phyloP scores from a whole-genome alignment of 2,329 filamentous ascomycete species.

The Chalaropsis ovoidea region DNA sequence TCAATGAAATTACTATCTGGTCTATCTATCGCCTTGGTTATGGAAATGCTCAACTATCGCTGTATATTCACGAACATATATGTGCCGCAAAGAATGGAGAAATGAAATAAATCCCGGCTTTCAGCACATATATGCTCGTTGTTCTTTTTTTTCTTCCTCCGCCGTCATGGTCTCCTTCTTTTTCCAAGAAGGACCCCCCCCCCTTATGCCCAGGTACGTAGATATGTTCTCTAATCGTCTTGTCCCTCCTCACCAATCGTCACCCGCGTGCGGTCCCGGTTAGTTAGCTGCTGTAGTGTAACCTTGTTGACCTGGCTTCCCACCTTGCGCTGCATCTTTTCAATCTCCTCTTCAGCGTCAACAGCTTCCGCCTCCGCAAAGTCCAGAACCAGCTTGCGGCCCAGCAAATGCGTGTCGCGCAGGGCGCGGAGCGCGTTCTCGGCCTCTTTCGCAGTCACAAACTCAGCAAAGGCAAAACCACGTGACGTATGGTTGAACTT shows the following conservation, averaged over 20 bases:
- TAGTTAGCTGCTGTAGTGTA: slow-evolving; percentile 77
- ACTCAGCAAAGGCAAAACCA: slow-evolving; percentile 95
- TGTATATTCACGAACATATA: neutral
- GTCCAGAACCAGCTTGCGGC: slow-evolving; percentile 78
- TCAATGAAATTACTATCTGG: neutral
- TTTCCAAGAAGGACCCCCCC: no score
- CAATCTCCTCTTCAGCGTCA: slow-evolving; percentile 91
- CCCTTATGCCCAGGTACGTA: neutral
- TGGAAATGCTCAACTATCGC: neutral
- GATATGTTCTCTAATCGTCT: slow-evolving; percentile 35
- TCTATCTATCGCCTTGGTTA: neutral
- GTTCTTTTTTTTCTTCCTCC: no score
- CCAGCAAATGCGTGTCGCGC: slow-evolving; percentile 84
- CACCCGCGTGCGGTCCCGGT: slow-evolving; percentile 76
- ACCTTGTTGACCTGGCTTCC: slow-evolving; percentile 84
- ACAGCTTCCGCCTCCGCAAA: slow-evolving; percentile 81
- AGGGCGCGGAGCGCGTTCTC: slow-evolving; percentile 82
- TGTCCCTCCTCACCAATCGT: slow-evolving; percentile 66
- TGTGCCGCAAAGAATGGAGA: neutral
- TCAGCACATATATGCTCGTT: no score
- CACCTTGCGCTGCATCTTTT: slow-evolving; percentile 94
- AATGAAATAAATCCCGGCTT: no score
- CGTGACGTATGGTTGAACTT: slow-evolving; percentile 83
- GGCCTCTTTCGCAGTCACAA: slow-evolving; percentile 82
- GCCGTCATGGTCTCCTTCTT: no score